Base-by-base conservation (phyloP, 441 rosid genomes). In the Mallotus japonicus region DNA sequence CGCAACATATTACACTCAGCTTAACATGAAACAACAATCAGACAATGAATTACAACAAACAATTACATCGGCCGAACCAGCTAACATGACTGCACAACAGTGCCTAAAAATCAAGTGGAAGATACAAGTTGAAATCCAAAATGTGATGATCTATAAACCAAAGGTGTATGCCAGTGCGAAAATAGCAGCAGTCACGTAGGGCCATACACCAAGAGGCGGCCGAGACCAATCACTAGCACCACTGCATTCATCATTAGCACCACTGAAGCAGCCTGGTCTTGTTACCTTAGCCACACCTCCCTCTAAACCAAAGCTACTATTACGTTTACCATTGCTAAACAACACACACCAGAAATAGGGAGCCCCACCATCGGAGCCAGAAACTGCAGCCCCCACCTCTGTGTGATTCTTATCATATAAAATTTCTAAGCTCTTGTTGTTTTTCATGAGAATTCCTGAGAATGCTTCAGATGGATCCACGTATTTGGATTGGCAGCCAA, bases 321-420 rank as follows among this genome's bases (percentile, higher is more conserved):
- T 88, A 11, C 22, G 37, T 73, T 74, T 85, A 19, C 93, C 93
- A 49, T 78, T 87, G 80, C 96, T 87, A 83, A 90, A 88, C 82
- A 90, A 70, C 54, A 88, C 88, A 69, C 96, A 86, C 93, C 93
- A 90, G 82, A 90, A 90, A 67, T 83, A 87, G 22, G 91, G 91
- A 65, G 87, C 77, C 13, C 93, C 91, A 5, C 93, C 91, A 72
- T 87, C 88, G 8, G 78, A 81, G 47, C 91, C 89, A 6, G 77
- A 79, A 63, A 81, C 90, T 0, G 86, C 91, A 64, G 91, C 96
- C 64, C 96, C 91, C 0, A 85, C 84, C 76, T 88, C 93, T 0
- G 96, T 88, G 71, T 90, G 90, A 78, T 90, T 90, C 77, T 85
- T 90, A 59, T 69, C 14, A 62, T 88, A 78, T 17, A 90, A 75